Conservation (phyloP, 345 rosid species). For the Pistacia vera region DNA sequence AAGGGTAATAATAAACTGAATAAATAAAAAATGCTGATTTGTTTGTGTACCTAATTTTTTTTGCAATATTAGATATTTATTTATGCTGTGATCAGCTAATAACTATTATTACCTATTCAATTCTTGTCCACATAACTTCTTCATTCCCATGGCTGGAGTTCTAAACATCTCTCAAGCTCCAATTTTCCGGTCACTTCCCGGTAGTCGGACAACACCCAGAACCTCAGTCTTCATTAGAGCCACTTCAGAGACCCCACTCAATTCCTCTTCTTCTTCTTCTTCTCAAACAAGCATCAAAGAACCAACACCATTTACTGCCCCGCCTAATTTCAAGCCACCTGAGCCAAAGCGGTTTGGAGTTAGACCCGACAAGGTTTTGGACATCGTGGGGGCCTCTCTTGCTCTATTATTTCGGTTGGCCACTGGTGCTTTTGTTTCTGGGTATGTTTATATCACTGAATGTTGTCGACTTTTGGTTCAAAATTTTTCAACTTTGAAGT, state of each 20-base stretch:
- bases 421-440: slow-evolving; percentile 78
- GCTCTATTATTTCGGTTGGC: slow-evolving; percentile 73
- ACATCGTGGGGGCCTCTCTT: slow-evolving; percentile 69
- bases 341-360: slow-evolving; percentile 67
- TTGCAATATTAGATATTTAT: no score
- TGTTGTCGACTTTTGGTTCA: neutral
- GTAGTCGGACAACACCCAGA: slow-evolving; percentile 27
- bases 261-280: slow-evolving; percentile 31
- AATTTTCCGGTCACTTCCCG: slow-evolving; percentile 28
- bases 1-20: no score
- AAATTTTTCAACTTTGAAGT: neutral
- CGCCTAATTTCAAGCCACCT: slow-evolving; percentile 71
- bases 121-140: neutral
- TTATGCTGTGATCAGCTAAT: neutral
- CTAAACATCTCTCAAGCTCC: slow-evolving; percentile 48
- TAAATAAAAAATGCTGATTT: no score
- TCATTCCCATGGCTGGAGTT: slow-evolving; percentile 57
- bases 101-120: neutral
- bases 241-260: slow-evolving; percentile 32
- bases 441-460: slow-evolving; percentile 36
- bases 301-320: slow-evolving; percentile 39
- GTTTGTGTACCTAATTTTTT: no score
- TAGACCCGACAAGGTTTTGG: slow-evolving; percentile 58
- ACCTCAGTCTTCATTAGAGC: slow-evolving; percentile 43
- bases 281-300: slow-evolving; percentile 35